Evolutionary conservation across 306 rosid genomes (phyloP).

Genomic region (Prinsepia uniflora): DNA sequence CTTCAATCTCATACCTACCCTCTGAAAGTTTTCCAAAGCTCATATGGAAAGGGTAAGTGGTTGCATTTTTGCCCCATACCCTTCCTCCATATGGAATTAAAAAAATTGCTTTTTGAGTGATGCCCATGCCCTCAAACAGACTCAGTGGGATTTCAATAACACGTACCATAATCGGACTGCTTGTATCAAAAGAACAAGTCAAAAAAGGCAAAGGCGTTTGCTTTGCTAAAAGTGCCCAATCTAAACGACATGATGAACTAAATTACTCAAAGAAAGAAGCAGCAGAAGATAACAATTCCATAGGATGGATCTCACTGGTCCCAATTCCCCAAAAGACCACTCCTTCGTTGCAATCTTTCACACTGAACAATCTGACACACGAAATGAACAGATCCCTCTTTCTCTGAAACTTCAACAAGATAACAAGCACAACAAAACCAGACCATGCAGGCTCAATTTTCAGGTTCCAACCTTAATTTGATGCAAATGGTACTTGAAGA

Average conservation of each 20-base stretch:
- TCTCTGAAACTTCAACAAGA: background rate
- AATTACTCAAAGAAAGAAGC: conserved; percentile 17
- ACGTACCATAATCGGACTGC: background rate
- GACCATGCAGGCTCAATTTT: conserved; percentile 7
- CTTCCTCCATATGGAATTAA: background rate
- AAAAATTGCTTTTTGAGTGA: background rate
- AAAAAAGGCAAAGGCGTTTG: conserved; percentile 21
- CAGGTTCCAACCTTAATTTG: conserved; percentile 10
- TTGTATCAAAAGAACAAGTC: conserved; percentile 17
- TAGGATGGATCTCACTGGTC: conserved; percentile 30
- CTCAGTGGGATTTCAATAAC: background rate
- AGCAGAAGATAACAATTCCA: conserved; percentile 16
- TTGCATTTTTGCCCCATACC: conserved; percentile 3
- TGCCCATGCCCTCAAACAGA: background rate
- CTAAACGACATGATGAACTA: conserved; percentile 21
- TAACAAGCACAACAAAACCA: conserved; percentile 10
- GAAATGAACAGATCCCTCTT: conserved; percentile 17
- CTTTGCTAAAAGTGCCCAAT: conserved; percentile 17
- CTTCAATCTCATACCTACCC: conserved; percentile 18
- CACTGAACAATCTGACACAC: conserved; percentile 11
- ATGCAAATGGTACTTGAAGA: too few species aligned
- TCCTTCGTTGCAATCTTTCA: background rate
- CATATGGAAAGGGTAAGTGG: conserved; percentile 13
- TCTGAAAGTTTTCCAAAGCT: conserved; percentile 20
- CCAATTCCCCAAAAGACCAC: conserved; percentile 15